phyloP scores from a whole-genome alignment of 2,329 filamentous ascomycete species.

The Epichloe aotearoae region DNA sequence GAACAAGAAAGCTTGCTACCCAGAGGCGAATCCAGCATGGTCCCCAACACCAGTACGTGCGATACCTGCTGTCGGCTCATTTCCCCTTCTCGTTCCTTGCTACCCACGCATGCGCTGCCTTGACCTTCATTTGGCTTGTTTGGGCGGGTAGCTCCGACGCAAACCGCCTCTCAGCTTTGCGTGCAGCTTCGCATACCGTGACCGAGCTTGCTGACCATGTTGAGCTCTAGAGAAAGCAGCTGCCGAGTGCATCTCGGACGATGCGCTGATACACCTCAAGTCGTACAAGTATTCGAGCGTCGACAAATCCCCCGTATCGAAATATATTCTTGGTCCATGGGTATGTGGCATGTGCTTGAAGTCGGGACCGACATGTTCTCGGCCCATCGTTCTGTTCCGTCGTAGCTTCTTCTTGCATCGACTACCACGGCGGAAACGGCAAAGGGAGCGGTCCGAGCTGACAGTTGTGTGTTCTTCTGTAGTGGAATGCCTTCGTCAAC shows the following conservation, averaged over 20 bases:
- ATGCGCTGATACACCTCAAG: slow-evolving; percentile 81
- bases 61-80: neutral
- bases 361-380: neutral
- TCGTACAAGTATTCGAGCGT: slow-evolving; percentile 96
- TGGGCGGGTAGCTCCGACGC: neutral
- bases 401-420: neutral
- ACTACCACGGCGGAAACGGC: neutral
- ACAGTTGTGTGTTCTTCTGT: slow-evolving; percentile 9
- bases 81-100: neutral
- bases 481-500: slow-evolving; percentile 97
- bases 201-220: slow-evolving; percentile 1
- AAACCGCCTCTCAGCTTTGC: neutral
- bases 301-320: slow-evolving; percentile 87
- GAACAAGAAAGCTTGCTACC: slow-evolving; percentile 14
- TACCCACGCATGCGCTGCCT: neutral
- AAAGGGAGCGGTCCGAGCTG: neutral
- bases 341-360: slow-evolving; percentile 41
- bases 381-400: too few species aligned
- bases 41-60: slow-evolving; percentile 21
- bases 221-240: slow-evolving; percentile 32
- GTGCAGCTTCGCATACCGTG: neutral
- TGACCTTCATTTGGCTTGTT: neutral
- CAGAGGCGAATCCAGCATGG: slow-evolving; percentile 19
- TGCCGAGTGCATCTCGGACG: slow-evolving; percentile 71
- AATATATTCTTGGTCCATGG: slow-evolving; percentile 90